These are phyloP conservation scores for Alternaria sp. DNA, from an alignment of 2,329 filamentous ascomycete genomes.

Conservation along the genomic window DNA sequence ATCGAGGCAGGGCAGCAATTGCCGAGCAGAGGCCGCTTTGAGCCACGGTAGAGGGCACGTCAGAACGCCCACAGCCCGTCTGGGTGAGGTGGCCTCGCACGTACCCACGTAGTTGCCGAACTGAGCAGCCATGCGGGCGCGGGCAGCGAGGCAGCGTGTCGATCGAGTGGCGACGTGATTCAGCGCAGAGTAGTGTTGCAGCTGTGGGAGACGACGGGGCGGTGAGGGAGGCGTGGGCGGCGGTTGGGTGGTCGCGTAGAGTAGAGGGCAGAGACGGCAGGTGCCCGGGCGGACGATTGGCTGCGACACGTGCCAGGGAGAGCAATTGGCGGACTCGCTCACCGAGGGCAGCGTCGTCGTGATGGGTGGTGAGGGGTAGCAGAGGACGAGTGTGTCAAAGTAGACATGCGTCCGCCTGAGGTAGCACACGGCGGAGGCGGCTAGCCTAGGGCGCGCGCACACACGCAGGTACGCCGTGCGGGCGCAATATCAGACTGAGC, in stretches of 20 bases:
- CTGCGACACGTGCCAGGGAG: not conserved
- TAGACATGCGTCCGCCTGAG: slow-evolving; percentile 21
- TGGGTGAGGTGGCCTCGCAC: slow-evolving; percentile 8
- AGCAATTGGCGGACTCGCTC: not conserved
- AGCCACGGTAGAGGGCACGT: slow-evolving; percentile 3
- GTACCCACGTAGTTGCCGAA: slow-evolving; percentile 44
- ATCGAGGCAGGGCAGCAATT: slow-evolving; percentile 16
- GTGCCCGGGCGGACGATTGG: slow-evolving; percentile 17
- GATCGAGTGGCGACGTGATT: slow-evolving; percentile 30
- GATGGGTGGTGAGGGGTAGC: slow-evolving; percentile 3
- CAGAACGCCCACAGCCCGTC: slow-evolving; percentile 14
- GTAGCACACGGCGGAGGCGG: slow-evolving; percentile 26
- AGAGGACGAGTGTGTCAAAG: slow-evolving; percentile 7
- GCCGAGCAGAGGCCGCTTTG: slow-evolving; percentile 22
- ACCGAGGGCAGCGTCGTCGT: not conserved
- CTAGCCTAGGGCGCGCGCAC: slow-evolving; percentile 7
- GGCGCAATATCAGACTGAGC: slow-evolving; percentile 4
- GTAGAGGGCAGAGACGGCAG: not conserved
- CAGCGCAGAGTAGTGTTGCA: not conserved
- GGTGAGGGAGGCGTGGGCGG: not conserved
- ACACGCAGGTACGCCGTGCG: slow-evolving; percentile 37
- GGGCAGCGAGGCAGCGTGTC: slow-evolving; percentile 25
- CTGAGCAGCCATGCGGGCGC: slow-evolving; percentile 38
- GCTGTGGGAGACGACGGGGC: not conserved
- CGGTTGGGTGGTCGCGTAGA: slow-evolving; percentile 1